Conservation (phyloP, 352 stramenopile species). For the Phytophthora kernoviae region DNA sequence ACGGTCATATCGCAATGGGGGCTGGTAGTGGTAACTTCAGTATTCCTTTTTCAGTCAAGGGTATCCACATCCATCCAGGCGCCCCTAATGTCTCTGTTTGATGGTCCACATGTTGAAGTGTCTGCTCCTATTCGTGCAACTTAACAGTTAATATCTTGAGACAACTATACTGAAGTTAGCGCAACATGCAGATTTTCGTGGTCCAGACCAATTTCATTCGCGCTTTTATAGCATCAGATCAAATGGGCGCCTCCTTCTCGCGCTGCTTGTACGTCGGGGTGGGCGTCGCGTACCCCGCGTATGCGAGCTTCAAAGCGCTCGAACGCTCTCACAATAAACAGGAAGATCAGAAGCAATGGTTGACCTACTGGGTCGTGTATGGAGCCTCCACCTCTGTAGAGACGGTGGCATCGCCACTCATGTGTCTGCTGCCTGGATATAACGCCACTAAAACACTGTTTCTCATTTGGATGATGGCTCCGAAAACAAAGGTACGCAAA, state of each 20-base stretch:
- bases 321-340: conserved; percentile 49
- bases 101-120: conserved; percentile 11
- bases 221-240: conserved; percentile 1
- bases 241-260: conserved; percentile 61
- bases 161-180: conserved; percentile 3
- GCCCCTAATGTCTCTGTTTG: neutral
- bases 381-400: conserved; percentile 94
- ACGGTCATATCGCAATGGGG: conserved; percentile 60
- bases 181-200: neutral
- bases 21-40: conserved; percentile 68
- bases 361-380: conserved; percentile 98
- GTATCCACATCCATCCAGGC: conserved; percentile 69
- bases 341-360: conserved; percentile 75
- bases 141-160: conserved; percentile 9
- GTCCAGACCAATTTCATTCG: conserved; percentile 3
- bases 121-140: conserved; percentile 24
- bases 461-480: conserved; percentile 96
- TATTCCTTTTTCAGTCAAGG: conserved; percentile 69
- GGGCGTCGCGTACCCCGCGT: conserved; percentile 66
- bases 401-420: conserved; percentile 52
- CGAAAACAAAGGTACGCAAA: conserved; percentile 87
- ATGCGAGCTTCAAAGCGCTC: conserved; percentile 80
- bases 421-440: conserved; percentile 92
- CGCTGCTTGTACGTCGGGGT: conserved; percentile 57
- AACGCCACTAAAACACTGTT: conserved; percentile 95